Evolutionary conservation across 805 yeast species (phyloP), one percentile per base, ranked within the genome.

Genomic region (Saturnispora sanitii): DNA sequence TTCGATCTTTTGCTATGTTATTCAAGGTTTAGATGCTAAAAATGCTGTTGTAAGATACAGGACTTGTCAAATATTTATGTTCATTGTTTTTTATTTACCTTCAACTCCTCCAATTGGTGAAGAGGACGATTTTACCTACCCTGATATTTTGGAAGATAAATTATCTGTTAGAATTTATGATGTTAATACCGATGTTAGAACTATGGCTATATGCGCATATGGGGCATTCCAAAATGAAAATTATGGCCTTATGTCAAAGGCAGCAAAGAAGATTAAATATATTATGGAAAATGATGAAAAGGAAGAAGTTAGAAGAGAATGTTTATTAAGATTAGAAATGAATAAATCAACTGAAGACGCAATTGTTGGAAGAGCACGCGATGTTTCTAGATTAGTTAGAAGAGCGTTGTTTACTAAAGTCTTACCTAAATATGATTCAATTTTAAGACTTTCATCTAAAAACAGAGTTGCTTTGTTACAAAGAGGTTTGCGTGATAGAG

Each of bases 401-500:
- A 68, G 86, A 49, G 56, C 79, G 18, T 75, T 90, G 0, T 90
- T 73, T 57, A 67, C 88, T 1, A 70, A 82, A 44, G 66, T 82
- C 2, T 59, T 86, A 39, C 77, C 78, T 44, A 79, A 76, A 23
- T 64, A 86, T 49, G 82, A 82, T 4, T 82, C 75, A 46, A 73
- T 79, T 35, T 50, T 65, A 41, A 53, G 63, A 8, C 63, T 85
- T 8, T 71, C 69, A 25, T 65, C 72, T 37, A 64, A 65, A 6
- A 65, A 72, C 25, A 65, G 95, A 32, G 90, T 82, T 43, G 70
- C 72, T 41, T 57, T 92, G 19, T 65, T 92, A 17, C 67, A 70
- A 33, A 83, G 95, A 86, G 97, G 98, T 3, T 67, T 90, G 38
- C 77, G 75, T 46, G 98, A 90, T 59, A 73, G 96, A 49, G 96